Conservation (phyloP, 768 basidiomycete genomes). For the Kwoniella newhampshirensis region DNA sequence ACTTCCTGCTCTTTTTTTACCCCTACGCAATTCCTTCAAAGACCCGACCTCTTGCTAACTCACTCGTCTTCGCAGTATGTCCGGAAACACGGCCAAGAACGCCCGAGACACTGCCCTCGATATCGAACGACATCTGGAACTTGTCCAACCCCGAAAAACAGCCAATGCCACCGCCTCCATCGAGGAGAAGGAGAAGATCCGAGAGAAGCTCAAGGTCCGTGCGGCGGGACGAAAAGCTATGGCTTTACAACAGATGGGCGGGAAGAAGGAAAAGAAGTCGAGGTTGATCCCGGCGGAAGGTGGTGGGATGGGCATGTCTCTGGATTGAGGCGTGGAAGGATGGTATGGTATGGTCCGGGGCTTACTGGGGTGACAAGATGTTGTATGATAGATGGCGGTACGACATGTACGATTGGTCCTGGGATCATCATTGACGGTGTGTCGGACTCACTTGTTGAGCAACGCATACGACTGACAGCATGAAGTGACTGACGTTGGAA, state of each 20-base stretch:
- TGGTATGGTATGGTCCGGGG: not conserved
- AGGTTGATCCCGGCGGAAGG: conserved; percentile 78
- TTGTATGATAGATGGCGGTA: conserved; percentile 3
- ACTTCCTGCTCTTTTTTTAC: not conserved
- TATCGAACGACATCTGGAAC: conserved; percentile 60
- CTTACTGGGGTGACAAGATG: not conserved
- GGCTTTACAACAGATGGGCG: conserved; percentile 43
- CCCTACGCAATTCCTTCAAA: not conserved
- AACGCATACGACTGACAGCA: not conserved
- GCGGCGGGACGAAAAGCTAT: conserved; percentile 41
- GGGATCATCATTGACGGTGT: not conserved
- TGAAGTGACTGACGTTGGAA: no score
- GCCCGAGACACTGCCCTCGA: conserved; percentile 61
- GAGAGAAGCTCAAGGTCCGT: conserved; percentile 73
- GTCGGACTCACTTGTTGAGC: not conserved
- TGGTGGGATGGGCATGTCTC: conserved; percentile 66
- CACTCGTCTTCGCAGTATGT: conserved; percentile 70
- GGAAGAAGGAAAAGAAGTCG: conserved; percentile 57
- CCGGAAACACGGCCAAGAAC: conserved; percentile 69
- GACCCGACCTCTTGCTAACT: not conserved
- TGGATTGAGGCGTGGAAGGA: conserved; percentile 27
- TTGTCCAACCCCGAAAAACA: conserved; percentile 49
- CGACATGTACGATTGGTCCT: conserved; percentile 1
- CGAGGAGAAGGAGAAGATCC: conserved; percentile 58
- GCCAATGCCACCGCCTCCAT: conserved; percentile 49